Evolutionary conservation across 768 basidiomycete genomes (phyloP).

Genomic region (Pleurotus djamor): DNA sequence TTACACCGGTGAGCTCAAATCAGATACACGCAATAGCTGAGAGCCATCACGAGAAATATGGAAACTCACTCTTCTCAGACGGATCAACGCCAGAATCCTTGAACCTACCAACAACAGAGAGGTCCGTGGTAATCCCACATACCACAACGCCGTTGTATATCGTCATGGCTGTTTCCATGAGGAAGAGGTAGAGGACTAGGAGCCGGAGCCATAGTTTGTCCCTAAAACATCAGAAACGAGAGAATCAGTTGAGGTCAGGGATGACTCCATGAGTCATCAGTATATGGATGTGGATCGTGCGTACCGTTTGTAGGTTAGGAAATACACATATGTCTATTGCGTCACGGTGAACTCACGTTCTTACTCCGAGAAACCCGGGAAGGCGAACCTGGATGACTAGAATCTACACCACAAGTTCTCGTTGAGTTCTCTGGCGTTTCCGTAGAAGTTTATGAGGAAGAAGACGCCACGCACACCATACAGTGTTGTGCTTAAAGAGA

Average conservation of each 20-base stretch:
- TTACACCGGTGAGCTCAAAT: not conserved
- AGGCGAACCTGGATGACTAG: not conserved
- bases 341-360: not conserved
- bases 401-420: not conserved
- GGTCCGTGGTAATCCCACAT: not conserved
- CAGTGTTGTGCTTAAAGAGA: not conserved
- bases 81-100: not conserved
- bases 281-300: not conserved
- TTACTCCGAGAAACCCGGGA: not conserved
- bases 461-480: not conserved
- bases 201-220: not conserved
- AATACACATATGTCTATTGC: not conserved
- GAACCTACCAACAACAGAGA: not conserved
- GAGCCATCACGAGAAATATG: not conserved
- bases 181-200: conserved; percentile 7
- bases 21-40: not conserved
- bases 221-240: not conserved
- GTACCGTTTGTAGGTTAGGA: not conserved
- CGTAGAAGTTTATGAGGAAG: not conserved
- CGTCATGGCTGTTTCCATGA: conserved; percentile 8
- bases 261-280: not conserved
- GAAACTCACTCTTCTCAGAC: not conserved
- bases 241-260: not conserved
- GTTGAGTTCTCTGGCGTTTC: not conserved
- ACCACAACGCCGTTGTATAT: conserved; percentile 7